A percentile compares a stretch with the other conserved stretches of the same genome.
Conservation (phyloP, 129 eudicot species). For the Chrysanthemum lavandulifolium region DNA sequence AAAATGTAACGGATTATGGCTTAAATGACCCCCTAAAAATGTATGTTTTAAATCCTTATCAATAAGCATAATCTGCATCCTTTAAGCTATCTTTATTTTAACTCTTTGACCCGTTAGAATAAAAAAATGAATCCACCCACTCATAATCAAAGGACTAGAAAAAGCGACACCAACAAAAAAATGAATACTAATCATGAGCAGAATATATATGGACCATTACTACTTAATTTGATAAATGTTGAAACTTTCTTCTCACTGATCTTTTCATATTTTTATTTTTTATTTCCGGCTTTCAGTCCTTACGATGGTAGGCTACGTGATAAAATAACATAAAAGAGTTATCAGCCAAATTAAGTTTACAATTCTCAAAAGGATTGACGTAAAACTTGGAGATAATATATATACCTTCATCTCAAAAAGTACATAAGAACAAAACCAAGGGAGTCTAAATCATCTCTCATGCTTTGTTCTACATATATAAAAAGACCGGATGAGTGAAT, state of each 20-base stretch:
- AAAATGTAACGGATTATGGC: too few species aligned
- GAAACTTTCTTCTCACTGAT: constrained; percentile 87
- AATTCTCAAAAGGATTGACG: not conserved
- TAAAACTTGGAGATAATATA: not conserved
- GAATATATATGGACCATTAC: not conserved
- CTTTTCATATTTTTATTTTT: constrained; percentile 76
- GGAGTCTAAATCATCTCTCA: constrained; percentile 92
- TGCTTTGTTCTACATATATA: constrained; percentile 76
- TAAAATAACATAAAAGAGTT: constrained; percentile 2
- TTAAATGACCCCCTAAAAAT: too few species aligned
- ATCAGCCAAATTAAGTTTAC: not conserved
- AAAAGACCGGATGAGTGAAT: not conserved
- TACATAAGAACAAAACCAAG: constrained; percentile 91
- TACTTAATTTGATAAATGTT: constrained; percentile 81
- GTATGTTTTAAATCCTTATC: too few species aligned
- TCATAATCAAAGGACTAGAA: not conserved
- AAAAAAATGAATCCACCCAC: not conserved
- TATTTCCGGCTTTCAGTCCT: constrained; percentile 92
- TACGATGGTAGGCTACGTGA: constrained; percentile 83
- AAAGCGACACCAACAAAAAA: not conserved
- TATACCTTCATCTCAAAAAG: constrained; percentile 92
- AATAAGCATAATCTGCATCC: not conserved
- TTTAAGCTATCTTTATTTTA: not conserved
- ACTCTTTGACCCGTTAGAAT: not conserved
- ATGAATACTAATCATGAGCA: not conserved